These are phyloP conservation scores for Sporothrix globosa DNA, from an alignment of 2,329 filamentous ascomycete species.

Conservation along the genomic window DNA sequence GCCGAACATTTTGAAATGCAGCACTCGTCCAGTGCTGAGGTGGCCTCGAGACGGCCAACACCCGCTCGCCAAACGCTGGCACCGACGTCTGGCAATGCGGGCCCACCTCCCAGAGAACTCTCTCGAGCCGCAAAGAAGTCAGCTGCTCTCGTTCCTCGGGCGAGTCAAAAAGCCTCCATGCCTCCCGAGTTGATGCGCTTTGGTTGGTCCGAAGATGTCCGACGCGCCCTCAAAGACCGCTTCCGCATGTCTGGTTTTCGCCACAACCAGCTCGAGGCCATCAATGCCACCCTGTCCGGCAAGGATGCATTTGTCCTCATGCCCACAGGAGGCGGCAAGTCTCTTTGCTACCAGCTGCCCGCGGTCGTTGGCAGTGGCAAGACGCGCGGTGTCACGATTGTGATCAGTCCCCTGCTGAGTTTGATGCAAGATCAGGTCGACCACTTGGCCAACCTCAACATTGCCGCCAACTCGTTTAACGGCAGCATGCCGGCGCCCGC, in stretches of 20 bases:
- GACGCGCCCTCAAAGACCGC: constrained; percentile 73
- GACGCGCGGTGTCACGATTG: constrained; percentile 84
- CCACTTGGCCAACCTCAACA: constrained; percentile 73
- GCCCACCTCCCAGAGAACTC: constrained; percentile 43
- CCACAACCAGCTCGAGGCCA: constrained; percentile 89
- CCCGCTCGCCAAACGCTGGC: constrained; percentile 47
- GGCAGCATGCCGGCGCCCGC: constrained; percentile 69
- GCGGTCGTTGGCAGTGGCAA: constrained; percentile 79
- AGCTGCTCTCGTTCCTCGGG: constrained; percentile 24
- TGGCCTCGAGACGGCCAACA: constrained; percentile 35
- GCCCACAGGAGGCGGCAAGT: constrained; percentile 97
- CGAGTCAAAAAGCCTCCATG: constrained; percentile 43
- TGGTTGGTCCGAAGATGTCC: constrained; percentile 86
- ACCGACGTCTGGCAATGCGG: constrained; percentile 55
- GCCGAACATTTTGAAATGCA: constrained; percentile 55
- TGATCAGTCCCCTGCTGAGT: constrained; percentile 92
- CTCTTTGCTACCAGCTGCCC: constrained; percentile 92
- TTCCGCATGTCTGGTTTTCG: constrained; percentile 88
- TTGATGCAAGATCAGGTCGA: constrained; percentile 96
- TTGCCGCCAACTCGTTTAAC: constrained; percentile 82
- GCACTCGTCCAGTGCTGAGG: constrained; percentile 41
- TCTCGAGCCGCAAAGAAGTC: constrained; percentile 45
- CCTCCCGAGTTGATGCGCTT: constrained; percentile 63
- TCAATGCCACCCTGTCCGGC: constrained; percentile 86
- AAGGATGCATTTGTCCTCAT: constrained; percentile 94